These are phyloP conservation scores for Capsicum chinense DNA, from an alignment of 257 asterid genomes.

Conservation along the genomic window DNA sequence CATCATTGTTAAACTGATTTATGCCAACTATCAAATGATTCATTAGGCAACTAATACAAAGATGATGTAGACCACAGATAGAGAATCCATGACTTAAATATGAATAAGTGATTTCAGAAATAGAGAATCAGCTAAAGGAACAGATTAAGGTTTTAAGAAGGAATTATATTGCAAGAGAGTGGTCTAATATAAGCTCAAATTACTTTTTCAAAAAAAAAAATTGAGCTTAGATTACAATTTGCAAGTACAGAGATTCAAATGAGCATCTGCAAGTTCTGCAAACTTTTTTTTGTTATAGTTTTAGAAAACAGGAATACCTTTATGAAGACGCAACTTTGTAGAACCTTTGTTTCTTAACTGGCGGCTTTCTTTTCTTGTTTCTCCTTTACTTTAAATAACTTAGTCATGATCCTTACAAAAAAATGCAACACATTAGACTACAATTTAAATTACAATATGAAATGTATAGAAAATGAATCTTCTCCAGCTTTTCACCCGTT, in stretches of 20 bases:
- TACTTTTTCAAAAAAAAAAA: too few relatives aligned
- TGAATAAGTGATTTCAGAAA: not conserved
- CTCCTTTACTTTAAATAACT: too few relatives aligned
- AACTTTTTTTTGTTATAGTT: not conserved
- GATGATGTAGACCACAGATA: constrained; percentile 11
- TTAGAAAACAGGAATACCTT: not conserved
- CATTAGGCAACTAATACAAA: not conserved
- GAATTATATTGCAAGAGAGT: not conserved
- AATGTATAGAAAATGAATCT: too few relatives aligned
- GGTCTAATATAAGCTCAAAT: not conserved
- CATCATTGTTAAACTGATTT: constrained; percentile 12
- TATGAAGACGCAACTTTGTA: too few relatives aligned
- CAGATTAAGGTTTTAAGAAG: constrained; percentile 1
- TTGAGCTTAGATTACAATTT: not conserved
- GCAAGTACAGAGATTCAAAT: not conserved
- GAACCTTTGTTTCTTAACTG: too few relatives aligned
- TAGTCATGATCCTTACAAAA: too few relatives aligned
- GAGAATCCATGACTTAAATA: not conserved
- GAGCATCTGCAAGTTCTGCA: not conserved
- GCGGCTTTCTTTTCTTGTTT: too few relatives aligned
- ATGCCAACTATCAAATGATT: constrained; percentile 15
- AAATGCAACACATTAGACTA: too few relatives aligned
- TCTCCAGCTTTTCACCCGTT: too few relatives aligned
- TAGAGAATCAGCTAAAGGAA: constrained; percentile 15
- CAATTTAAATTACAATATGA: too few relatives aligned